Evolutionary conservation across 345 rosid genomes (phyloP).

Genomic region (Rhodomyrtus tomentosa): DNA sequence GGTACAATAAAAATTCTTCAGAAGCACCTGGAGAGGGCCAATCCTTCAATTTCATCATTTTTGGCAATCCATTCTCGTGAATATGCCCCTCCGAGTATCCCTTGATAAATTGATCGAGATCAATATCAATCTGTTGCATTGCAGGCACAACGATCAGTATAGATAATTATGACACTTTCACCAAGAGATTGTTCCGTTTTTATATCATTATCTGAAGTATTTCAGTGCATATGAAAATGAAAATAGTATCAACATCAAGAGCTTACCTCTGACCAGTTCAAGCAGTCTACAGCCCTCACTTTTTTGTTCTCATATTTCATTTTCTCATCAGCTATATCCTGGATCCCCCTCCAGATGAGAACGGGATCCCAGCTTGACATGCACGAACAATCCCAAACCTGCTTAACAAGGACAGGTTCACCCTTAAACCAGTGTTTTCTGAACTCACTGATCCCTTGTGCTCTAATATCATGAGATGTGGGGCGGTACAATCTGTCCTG

Average conservation of each 20-base stretch:
- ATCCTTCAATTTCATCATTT: constrained; percentile 73
- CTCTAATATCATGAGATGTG: constrained; percentile 37
- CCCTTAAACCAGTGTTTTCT: constrained; percentile 76
- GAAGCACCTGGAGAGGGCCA: constrained; percentile 95
- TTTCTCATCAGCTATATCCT: constrained; percentile 64
- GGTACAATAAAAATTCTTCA: constrained; percentile 83
- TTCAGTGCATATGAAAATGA: neutral
- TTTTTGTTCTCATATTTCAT: constrained; percentile 43
- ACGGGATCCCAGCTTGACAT: constrained; percentile 71
- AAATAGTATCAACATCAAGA: neutral
- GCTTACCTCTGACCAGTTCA: constrained; percentile 66
- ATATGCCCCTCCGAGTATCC: constrained; percentile 58
- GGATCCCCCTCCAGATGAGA: constrained; percentile 66
- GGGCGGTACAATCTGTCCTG: constrained; percentile 61
- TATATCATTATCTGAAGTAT: neutral
- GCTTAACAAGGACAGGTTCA: constrained; percentile 58
- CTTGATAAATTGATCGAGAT: constrained; percentile 52
- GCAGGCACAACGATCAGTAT: neutral
- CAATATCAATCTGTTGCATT: constrained; percentile 60
- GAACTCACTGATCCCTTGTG: constrained; percentile 48
- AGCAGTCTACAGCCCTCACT: constrained; percentile 72
- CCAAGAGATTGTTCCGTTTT: neutral
- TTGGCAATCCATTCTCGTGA: constrained; percentile 33
- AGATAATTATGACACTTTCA: neutral
- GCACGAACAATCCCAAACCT: constrained; percentile 53